phyloP scores from a whole-genome alignment of 495 filamentous ascomycete species.

The Articulospora tetracladia region DNA sequence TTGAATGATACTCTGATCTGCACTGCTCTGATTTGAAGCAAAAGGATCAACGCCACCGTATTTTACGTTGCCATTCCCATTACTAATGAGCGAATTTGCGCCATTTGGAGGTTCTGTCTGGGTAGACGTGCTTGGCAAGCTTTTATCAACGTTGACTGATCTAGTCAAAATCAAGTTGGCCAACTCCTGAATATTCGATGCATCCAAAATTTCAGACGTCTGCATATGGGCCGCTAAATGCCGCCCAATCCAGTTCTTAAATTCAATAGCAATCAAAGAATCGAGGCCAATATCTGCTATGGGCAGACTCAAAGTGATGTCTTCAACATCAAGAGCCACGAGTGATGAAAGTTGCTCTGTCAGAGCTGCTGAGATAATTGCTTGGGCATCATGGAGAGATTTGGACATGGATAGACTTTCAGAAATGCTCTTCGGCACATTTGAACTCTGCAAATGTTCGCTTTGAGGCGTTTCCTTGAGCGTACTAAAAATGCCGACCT shows the following conservation, averaged over 20 bases:
- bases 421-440: no score
- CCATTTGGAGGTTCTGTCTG: no score
- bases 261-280: slow-evolving; percentile 50
- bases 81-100: no score
- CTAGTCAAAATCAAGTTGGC: slow-evolving; percentile 14
- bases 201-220: slow-evolving; percentile 19
- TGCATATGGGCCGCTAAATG: slow-evolving; percentile 18
- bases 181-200: slow-evolving; percentile 13
- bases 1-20: no score
- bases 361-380: slow-evolving; percentile 5
- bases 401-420: no score
- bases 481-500: no score
- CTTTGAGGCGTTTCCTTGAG: no score
- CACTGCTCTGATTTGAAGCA: no score
- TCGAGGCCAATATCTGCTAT: slow-evolving; percentile 46
- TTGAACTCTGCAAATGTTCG: no score
- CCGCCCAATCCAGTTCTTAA: slow-evolving; percentile 46
- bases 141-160: slow-evolving; percentile 11
- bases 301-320: slow-evolving; percentile 26
- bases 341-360: slow-evolving; percentile 17
- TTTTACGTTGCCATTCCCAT: background rate
- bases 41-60: no score
- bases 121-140: no score
- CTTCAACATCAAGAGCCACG: slow-evolving; percentile 15
- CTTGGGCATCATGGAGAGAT: no score